A percentile compares a stretch with the other conserved stretches of the same genome.
These are phyloP conservation scores for Hexamita inflata DNA, from an alignment of 208 protist species.

Conservation along the genomic window DNA sequence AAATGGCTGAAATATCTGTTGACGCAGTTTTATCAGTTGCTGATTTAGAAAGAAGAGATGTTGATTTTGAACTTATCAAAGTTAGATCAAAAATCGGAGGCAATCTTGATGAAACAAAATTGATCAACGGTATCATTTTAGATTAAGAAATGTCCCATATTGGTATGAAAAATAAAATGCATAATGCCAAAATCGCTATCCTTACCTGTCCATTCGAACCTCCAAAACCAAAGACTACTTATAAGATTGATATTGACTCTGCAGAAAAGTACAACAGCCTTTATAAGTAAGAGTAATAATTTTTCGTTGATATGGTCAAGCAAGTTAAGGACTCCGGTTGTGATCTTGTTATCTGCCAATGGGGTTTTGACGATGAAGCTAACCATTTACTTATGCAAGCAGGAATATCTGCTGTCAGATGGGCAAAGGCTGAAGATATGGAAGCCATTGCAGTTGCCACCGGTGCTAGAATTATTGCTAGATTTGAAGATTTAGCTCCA, in stretches of 20 bases:
- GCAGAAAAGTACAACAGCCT: conserved; percentile 79
- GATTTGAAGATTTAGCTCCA: conserved; percentile 87
- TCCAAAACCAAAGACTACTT: conserved; percentile 99
- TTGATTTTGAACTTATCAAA: conserved; percentile 99
- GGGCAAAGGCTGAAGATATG: conserved; percentile 97
- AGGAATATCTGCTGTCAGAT: conserved; percentile 94
- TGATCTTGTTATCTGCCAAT: conserved; percentile 97
- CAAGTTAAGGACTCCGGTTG: conserved; percentile 78
- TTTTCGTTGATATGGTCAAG: conserved; percentile 79
- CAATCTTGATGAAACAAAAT: conserved; percentile 38
- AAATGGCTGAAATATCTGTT: conserved; percentile 92
- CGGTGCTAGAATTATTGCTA: conserved; percentile 86
- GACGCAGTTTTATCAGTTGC: conserved; percentile 92
- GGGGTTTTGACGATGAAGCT: conserved; percentile 99
- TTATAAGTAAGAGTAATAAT: conserved; percentile 84
- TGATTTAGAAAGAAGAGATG: conserved; percentile 89
- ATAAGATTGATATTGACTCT: conserved; percentile 82
- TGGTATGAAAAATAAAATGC: conserved; percentile 73
- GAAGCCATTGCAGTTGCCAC: conserved; percentile 97
- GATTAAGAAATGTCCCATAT: conserved; percentile 32
- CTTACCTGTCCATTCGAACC: conserved; percentile 99
- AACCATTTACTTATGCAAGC: conserved; percentile 97
- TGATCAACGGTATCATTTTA: conserved; percentile 37
- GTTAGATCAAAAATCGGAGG: conserved; percentile 68
- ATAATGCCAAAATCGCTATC: conserved; percentile 94